A percentile compares a stretch with the other conserved stretches of the same genome.
phyloP scores from a whole-genome alignment of 176 grass and related monocot genomes.

The Poa pratensis region DNA sequence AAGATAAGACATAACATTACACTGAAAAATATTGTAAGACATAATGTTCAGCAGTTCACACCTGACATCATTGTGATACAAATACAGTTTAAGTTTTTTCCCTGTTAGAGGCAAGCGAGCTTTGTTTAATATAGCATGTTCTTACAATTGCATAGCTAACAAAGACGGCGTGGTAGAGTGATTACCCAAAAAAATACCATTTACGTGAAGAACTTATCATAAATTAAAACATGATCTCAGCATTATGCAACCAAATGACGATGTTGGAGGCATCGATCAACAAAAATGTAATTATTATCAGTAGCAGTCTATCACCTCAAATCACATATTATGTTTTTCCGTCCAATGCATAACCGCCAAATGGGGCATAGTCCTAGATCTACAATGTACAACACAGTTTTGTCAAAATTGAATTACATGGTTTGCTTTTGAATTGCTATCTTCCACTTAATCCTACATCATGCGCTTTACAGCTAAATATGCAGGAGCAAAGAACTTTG shows the following conservation, averaged over 20 bases:
- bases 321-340: constrained; percentile 11
- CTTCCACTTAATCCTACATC: constrained; percentile 41
- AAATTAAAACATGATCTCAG: not conserved
- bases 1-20: not conserved
- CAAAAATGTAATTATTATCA: not conserved
- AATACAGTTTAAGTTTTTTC: not conserved
- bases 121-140: constrained; percentile 7
- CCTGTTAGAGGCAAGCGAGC: not conserved
- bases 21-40: constrained; percentile 1
- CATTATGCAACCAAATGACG: not conserved
- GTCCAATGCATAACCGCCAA: not conserved
- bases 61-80: not conserved
- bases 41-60: constrained; percentile 6
- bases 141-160: not conserved
- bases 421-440: constrained; percentile 29
- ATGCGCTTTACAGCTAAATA: constrained; percentile 33
- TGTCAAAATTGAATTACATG: constrained; percentile 35
- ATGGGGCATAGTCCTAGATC: constrained; percentile 3
- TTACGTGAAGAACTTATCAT: not conserved
- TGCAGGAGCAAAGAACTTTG: constrained; percentile 43
- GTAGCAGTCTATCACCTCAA: not conserved
- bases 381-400: constrained; percentile 47
- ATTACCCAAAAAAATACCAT: constrained; percentile 3
- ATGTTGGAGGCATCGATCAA: not conserved
- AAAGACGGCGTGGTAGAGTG: not conserved